phyloP scores from a whole-genome alignment of 1,284 basidiomycete species.

The Cutaneotrichosporon sp. region DNA sequence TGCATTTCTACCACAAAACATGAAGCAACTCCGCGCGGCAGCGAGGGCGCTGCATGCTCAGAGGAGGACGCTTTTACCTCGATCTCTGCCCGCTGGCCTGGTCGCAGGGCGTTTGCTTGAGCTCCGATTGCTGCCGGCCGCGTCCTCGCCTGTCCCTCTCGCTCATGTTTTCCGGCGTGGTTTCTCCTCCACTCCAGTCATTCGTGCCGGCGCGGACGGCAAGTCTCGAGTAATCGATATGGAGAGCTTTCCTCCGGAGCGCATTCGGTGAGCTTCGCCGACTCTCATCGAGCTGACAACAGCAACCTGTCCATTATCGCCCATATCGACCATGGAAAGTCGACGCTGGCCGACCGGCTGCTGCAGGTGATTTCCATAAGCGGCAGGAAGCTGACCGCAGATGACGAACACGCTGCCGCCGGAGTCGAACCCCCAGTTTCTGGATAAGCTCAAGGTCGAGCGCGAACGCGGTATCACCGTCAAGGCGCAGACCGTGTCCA shows the following conservation, averaged over 20 bases:
- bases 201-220: neutral
- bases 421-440: constrained; percentile 65
- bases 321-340: constrained; percentile 89
- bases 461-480: constrained; percentile 67
- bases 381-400: constrained; percentile 48
- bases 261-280: constrained; percentile 61
- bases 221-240: constrained; percentile 52
- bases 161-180: constrained; percentile 3
- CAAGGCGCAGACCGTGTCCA: constrained; percentile 90
- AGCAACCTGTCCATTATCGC: constrained; percentile 94
- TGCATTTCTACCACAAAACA: no score
- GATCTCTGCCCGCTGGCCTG: neutral
- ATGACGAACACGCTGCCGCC: constrained; percentile 80
- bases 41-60: neutral
- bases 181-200: constrained; percentile 4
- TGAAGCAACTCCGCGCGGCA: constrained; percentile 12
- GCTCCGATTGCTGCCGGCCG: no score
- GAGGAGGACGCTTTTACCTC: neutral
- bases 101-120: neutral
- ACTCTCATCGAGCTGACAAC: constrained; percentile 1
- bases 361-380: constrained; percentile 60
- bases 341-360: constrained; percentile 78
- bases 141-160: neutral
- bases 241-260: constrained; percentile 66
- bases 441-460: constrained; percentile 90